Percentiles rank a stretch among this genome's conserved stretches.
These are phyloP conservation scores for Venturia pyrina DNA, from an alignment of 2,329 filamentous ascomycete genomes.

Conservation along the genomic window DNA sequence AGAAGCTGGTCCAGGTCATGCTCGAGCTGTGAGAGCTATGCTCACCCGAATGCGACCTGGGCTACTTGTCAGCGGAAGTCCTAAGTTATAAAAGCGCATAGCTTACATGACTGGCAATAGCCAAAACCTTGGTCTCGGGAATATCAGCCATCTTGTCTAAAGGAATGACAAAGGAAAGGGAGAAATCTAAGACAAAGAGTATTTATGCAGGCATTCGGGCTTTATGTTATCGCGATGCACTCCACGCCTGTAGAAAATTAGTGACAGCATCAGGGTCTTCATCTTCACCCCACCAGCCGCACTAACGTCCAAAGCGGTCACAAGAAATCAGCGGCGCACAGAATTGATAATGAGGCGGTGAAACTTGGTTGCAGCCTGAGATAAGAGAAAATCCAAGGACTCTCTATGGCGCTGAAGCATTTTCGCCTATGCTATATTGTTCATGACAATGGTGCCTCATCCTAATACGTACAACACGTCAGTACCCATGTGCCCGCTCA, in stretches of 20 bases:
- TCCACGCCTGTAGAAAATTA: neutral
- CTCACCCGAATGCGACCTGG: slow-evolving; percentile 67
- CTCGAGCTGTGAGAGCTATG: slow-evolving; percentile 15
- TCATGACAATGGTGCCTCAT: neutral
- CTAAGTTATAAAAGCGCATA: neutral
- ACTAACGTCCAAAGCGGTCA: neutral
- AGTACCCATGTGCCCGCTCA: slow-evolving; percentile 1
- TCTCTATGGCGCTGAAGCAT: neutral
- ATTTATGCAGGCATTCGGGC: neutral
- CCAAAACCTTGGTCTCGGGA: slow-evolving; percentile 63
- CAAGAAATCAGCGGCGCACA: neutral
- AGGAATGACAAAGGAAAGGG: neutral
- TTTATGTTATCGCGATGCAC: neutral
- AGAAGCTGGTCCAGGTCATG: neutral
- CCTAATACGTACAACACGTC: neutral
- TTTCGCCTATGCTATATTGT: neutral
- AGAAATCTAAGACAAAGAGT: neutral
- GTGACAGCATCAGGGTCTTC: slow-evolving; percentile 2
- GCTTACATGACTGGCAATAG: slow-evolving; percentile 89
- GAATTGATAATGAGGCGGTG: neutral
- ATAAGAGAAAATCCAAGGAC: neutral
- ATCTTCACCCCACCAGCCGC: neutral
- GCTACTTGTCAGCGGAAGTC: slow-evolving; percentile 17
- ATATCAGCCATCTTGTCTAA: slow-evolving; percentile 21
- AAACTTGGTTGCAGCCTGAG: neutral